Base-by-base conservation (phyloP, 1,284 basidiomycete genomes). In the Sporisorium exsertum region DNA sequence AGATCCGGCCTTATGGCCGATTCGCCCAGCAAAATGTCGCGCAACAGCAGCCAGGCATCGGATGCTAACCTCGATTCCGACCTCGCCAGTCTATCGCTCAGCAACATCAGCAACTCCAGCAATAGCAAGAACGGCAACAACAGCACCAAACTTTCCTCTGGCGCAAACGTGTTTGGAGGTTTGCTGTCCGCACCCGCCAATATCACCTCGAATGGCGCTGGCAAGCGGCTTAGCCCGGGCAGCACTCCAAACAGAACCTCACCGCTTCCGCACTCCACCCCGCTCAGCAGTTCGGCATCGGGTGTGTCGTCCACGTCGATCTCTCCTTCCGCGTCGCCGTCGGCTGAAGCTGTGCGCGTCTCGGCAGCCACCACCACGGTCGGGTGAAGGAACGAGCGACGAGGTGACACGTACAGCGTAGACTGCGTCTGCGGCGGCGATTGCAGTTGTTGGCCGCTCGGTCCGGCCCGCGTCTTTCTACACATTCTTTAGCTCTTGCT, bases 1-100 rank as follows among this genome's bases (percentile, higher is more conserved):
- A 53, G 73, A 20, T 62, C 68, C 5, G 42, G 29, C 12, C 27
- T 54, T n/a, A 55, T 60, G 60, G 37, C 49, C 16, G 72, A 67
- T 4, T 59, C 66, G 6, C 27, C 65, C 7, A 63, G 56, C 51
- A 68, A 60, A 24, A 74, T 74, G 72, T 61, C 61, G n/a, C 62
- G 72, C 37, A 64, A 47, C 37, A 61, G 42, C 51, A 74, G 65
- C 47, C 58, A 55, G 42, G 32, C 56, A 7, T 55, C 52, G 2
- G 64, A 64, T 10, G 24, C 43, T 18, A 45, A 29, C 0, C 40
- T 73, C 33, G 65, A 74, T 8, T 52, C 61, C 16, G 65, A 65
- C 2, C 51, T 74, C 1, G 49, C 58, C 29, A 69, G 42, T 26
- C 55, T 72, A 6, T 55, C 65, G 10, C 49, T 68, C 24, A 18